These are phyloP conservation scores for Phyllosticta capitalensis DNA, from an alignment of 2,329 filamentous ascomycete genomes.

Conservation along the genomic window DNA sequence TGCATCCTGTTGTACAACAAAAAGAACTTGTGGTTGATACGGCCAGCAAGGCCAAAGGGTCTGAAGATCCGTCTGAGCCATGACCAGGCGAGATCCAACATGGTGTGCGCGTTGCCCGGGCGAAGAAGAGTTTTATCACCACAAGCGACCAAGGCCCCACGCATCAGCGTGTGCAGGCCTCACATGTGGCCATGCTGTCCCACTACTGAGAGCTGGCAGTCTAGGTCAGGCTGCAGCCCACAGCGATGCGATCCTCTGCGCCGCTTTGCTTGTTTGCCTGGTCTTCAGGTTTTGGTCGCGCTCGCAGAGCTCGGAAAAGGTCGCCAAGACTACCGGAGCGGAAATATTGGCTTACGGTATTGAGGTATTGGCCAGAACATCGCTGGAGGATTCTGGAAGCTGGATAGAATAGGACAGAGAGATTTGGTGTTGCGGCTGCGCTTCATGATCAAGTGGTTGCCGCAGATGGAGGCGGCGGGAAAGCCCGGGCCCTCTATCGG, in stretches of 20 bases:
- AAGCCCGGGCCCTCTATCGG: not conserved
- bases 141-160: not conserved
- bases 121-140: not conserved
- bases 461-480: constrained; percentile 3
- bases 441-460: not conserved
- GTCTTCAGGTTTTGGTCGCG: not conserved
- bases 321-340: not conserved
- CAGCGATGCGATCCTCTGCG: not conserved
- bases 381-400: constrained; percentile 9
- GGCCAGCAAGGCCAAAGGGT: not conserved
- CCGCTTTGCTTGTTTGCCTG: not conserved
- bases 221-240: not conserved
- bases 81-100: not conserved
- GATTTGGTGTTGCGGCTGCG: constrained; percentile 1
- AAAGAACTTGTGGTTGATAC: not conserved
- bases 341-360: not conserved
- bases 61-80: not conserved
- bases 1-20: too few species aligned
- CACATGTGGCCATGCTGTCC: not conserved
- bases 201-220: not conserved
- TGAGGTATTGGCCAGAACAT: not conserved
- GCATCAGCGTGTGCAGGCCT: not conserved
- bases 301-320: not conserved
- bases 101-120: not conserved
- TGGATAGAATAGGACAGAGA: not conserved